A percentile compares a stretch with the other conserved stretches of the same genome.
Evolutionary conservation across 176 grass and related monocot species (phyloP).

Genomic region (Themeda triandra): DNA sequence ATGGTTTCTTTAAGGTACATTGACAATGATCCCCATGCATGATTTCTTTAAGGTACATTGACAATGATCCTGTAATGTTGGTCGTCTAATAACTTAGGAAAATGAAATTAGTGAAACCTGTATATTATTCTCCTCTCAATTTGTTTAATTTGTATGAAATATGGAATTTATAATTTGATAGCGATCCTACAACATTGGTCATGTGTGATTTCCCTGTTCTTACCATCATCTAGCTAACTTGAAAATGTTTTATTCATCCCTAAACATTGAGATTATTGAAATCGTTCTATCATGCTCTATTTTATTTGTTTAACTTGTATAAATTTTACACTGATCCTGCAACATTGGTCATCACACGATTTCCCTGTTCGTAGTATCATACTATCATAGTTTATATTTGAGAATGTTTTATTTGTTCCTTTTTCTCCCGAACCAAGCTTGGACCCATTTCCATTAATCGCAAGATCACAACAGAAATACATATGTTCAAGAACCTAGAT

Average conservation of each 20-base stretch:
- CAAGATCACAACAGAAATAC: not conserved
- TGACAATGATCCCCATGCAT: not conserved
- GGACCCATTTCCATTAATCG: not conserved
- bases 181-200: not conserved
- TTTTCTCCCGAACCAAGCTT: not conserved
- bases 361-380: not conserved
- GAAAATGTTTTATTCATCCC: not conserved
- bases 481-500: not conserved
- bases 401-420: not conserved
- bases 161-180: not conserved
- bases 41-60: not conserved
- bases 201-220: not conserved
- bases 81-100: not conserved
- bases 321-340: not conserved
- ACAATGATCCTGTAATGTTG: not conserved
- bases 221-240: not conserved
- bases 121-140: not conserved
- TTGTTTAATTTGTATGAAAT: not conserved
- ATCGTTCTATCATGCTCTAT: not conserved
- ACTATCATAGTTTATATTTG: not conserved
- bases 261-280: constrained; percentile 9
- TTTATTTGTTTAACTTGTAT: not conserved
- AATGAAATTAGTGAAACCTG: not conserved
- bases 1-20: not conserved
- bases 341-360: not conserved